phyloP scores from a whole-genome alignment of 2,329 filamentous ascomycete species.

The Botrytis porri region DNA sequence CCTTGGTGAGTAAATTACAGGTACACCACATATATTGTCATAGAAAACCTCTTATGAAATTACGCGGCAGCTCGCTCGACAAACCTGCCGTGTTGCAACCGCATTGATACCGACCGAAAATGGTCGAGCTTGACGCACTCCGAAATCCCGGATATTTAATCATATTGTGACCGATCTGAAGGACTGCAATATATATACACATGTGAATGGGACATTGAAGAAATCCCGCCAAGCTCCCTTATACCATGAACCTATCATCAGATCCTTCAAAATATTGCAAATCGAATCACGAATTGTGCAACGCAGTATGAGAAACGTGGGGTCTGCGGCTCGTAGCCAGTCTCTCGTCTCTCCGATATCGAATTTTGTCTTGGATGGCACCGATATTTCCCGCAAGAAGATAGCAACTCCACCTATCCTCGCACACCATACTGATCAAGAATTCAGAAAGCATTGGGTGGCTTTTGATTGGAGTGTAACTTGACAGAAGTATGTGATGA shows the following conservation, averaged over 20 bases:
- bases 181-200: neutral
- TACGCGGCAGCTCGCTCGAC: neutral
- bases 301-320: constrained; percentile 13
- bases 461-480: constrained; percentile 3
- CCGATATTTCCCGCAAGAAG: constrained; percentile 12
- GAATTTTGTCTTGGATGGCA: neutral
- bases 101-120: neutral
- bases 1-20: neutral
- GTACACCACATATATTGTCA: neutral
- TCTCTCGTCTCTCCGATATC: constrained; percentile 17
- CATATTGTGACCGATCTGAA: constrained; percentile 17
- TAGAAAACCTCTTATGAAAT: neutral
- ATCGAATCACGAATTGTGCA: constrained; percentile 12
- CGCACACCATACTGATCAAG: neutral
- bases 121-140: neutral
- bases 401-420: neutral
- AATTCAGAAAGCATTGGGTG: neutral
- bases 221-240: neutral
- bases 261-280: neutral
- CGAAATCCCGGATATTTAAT: constrained; percentile 3
- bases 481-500: neutral
- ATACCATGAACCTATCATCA: neutral
- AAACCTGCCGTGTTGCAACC: constrained; percentile 5
- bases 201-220: neutral
- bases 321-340: constrained; percentile 11